These are phyloP conservation scores for Lagerstroemia speciosa DNA, from an alignment of 345 rosid species.

Conservation along the genomic window DNA sequence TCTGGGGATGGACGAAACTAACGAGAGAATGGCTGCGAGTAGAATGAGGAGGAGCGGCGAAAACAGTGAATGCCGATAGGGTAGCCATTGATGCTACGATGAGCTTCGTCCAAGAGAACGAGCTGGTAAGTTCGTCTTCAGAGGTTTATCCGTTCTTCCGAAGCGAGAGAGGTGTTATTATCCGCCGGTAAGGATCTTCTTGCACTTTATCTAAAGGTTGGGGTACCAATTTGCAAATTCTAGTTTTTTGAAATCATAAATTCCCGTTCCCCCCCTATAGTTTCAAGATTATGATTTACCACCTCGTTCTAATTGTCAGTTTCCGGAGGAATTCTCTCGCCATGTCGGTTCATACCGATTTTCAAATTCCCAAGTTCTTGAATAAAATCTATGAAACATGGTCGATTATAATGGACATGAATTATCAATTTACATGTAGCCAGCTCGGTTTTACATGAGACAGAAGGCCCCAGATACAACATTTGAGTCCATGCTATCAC, in stretches of 20 bases:
- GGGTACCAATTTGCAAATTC: neutral
- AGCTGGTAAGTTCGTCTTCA: neutral
- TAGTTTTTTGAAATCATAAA: neutral
- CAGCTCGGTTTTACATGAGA: too few species aligned
- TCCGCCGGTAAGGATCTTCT: neutral
- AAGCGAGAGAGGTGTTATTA: neutral
- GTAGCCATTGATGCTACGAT: constrained; percentile 36
- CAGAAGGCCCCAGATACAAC: too few species aligned
- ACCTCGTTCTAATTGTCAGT: neutral
- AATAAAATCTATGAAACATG: too few species aligned
- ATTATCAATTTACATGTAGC: too few species aligned
- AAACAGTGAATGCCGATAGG: constrained; percentile 22
- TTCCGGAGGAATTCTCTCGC: too few species aligned
- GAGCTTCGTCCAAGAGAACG: neutral
- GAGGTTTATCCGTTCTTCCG: neutral
- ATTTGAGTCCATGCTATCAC: too few species aligned
- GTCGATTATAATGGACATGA: too few species aligned
- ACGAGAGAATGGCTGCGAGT: constrained; percentile 12
- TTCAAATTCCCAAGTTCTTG: too few species aligned
- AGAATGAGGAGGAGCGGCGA: neutral
- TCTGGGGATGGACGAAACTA: constrained; percentile 17
- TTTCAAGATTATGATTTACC: neutral
- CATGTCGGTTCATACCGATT: too few species aligned
- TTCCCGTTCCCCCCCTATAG: too few species aligned
- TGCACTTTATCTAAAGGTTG: neutral